Conservation (phyloP, 2,329 filamentous ascomycete genomes). For the Coniochaeta sp. region DNA sequence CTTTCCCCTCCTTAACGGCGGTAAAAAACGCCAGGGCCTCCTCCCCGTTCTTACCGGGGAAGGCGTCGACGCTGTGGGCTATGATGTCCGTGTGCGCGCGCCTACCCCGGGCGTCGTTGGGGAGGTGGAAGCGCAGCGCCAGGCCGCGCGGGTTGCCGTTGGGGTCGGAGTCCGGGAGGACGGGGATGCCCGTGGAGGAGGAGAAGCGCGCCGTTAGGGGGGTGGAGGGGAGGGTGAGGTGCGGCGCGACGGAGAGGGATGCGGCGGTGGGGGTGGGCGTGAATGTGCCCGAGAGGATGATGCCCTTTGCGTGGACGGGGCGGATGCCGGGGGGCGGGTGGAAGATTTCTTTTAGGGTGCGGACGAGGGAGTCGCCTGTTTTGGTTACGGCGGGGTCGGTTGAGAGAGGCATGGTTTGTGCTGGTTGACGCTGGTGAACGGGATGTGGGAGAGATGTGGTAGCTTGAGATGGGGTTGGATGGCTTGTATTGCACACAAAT, state of each 20-base stretch:
- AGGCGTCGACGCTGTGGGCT: slow-evolving; percentile 42
- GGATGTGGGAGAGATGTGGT: no score
- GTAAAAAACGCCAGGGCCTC: slow-evolving; percentile 43
- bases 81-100: slow-evolving; percentile 50
- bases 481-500: no score
- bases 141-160: slow-evolving; percentile 41
- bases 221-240: slow-evolving; percentile 37
- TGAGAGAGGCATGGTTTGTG: slow-evolving; percentile 40
- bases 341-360: slow-evolving; percentile 28
- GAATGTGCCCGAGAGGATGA: slow-evolving; percentile 44
- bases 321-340: slow-evolving; percentile 9
- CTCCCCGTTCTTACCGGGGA: slow-evolving; percentile 43
- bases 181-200: slow-evolving; percentile 41
- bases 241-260: slow-evolving; percentile 36
- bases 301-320: slow-evolving; percentile 47
- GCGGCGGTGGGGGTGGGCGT: slow-evolving; percentile 35
- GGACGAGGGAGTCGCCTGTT: slow-evolving; percentile 27
- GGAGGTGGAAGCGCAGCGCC: slow-evolving; percentile 39
- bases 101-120: slow-evolving; percentile 20
- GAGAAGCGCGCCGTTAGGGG: slow-evolving; percentile 43
- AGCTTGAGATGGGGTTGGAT: no score
- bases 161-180: slow-evolving; percentile 39
- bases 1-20: slow-evolving; percentile 27
- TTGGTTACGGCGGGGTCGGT: slow-evolving; percentile 28
- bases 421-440: no score